Evolutionary conservation across 805 yeast species (phyloP), one percentile per base, ranked within the genome.

Genomic region (Candida orba): DNA sequence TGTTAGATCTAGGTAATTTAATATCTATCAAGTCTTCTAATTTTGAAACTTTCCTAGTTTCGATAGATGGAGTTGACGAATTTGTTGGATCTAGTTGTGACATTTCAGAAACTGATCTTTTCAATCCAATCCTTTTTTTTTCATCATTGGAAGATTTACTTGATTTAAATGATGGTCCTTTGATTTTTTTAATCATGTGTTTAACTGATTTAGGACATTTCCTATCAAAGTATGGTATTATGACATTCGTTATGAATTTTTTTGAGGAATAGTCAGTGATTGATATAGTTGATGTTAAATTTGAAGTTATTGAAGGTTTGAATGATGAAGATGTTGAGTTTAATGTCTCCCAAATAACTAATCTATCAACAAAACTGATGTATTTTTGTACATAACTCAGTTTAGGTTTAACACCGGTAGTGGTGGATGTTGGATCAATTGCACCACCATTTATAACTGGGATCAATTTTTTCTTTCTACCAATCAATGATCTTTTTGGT

Each of bases 281-380:
- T 12, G 57, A 50, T 0, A 58, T 48, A 9, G 65, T 49, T 9
- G 65, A 64, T 1, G 67, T 67, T 17, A 44, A 34, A 7, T 27
- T 31, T 18, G 44, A 36, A 17, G 40, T 17, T n/a, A 30, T 37
- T 7, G 44, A 36, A 14, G 44, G 34, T 12, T 39, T 17, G 15
- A 38, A 38, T 3, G 42, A 20, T 9, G 48, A 41, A 4, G 47
- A 34, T 4, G 43, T 32, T 0, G 45, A 46, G 36, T 51, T 49
- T 12, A 79, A 54, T 6, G 75, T 66, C 49, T 78, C 83, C 67
- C 78, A 67, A 30, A 79, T 68, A 24, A 73, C 71, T 50, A 78
- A 60, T 47, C 77, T 72, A 53, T 78, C 84, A 3, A 77, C 53
- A 29, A 73, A 65, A 6, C 72, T 54, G 46, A 72, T 75, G 36